Evolutionary conservation across 1,284 basidiomycete genomes (phyloP).

Genomic region (Pisolithus thermaeus): DNA sequence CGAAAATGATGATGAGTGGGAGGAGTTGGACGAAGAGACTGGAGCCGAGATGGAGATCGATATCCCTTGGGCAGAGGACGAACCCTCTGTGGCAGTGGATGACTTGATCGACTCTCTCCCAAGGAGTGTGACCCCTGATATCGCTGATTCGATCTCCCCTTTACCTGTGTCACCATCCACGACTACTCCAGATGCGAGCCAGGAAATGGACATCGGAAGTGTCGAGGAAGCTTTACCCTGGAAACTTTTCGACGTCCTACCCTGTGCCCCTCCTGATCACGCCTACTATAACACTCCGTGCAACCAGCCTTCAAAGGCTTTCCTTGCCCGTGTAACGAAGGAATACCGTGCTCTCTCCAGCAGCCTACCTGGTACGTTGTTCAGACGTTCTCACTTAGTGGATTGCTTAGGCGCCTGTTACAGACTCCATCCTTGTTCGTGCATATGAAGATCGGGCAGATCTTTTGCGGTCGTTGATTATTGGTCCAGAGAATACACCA

Average conservation of each 20-base stretch:
- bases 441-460: constrained; percentile 81
- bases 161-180: constrained; percentile 21
- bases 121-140: constrained; percentile 14
- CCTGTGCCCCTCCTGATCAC: constrained; percentile 75
- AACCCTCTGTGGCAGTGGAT: constrained; percentile 13
- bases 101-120: constrained; percentile 13
- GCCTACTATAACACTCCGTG: constrained; percentile 63
- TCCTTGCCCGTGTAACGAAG: constrained; percentile 69
- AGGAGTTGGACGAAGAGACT: constrained; percentile 25
- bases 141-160: constrained; percentile 21
- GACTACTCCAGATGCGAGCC: constrained; percentile 30
- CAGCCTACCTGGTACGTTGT: constrained; percentile 70
- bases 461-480: constrained; percentile 82
- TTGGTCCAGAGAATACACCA: constrained; percentile 91
- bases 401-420: constrained; percentile 5
- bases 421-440: constrained; percentile 68
- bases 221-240: constrained; percentile 40
- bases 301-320: constrained; percentile 63
- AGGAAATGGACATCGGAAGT: constrained; percentile 27
- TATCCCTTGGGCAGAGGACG: constrained; percentile 23
- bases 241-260: constrained; percentile 74
- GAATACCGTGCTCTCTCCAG: constrained; percentile 79
- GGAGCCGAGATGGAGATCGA: constrained; percentile 24
- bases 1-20: constrained; percentile 35
- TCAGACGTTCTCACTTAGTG: neutral